Conservation (phyloP, 1,139 yeast species). For the Yamadazyma jaroonii region DNA sequence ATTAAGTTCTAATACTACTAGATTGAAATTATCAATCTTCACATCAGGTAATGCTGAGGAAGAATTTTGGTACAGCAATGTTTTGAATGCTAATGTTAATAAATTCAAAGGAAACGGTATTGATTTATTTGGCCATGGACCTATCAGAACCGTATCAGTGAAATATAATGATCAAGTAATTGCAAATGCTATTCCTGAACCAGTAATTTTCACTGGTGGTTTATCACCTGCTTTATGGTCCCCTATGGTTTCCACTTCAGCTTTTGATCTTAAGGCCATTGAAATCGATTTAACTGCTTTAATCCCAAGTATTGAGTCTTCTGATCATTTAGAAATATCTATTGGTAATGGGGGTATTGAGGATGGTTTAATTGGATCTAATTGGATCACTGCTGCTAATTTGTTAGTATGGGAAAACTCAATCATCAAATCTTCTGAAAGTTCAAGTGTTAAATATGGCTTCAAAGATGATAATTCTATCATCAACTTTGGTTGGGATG, state of each 20-base stretch:
- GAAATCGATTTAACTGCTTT: conserved; percentile 67
- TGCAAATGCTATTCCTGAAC: conserved; percentile 53
- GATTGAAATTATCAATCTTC: conserved; percentile 56
- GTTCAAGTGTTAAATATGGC: conserved; percentile 30
- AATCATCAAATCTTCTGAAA: conserved; percentile 34
- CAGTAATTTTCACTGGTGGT: conserved; percentile 75
- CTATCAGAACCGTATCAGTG: conserved; percentile 54
- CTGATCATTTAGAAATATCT: conserved; percentile 33
- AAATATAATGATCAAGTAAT: conserved; percentile 49
- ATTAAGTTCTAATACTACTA: conserved; percentile 49
- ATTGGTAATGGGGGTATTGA: conserved; percentile 51
- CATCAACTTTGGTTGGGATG: conserved; percentile 11
- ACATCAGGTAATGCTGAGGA: conserved; percentile 77
- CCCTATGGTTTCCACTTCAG: conserved; percentile 69
- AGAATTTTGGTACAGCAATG: conserved; percentile 80
- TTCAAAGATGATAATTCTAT: conserved; percentile 18
- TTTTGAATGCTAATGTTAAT: conserved; percentile 45
- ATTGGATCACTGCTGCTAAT: conserved; percentile 74
- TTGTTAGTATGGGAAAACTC: conserved; percentile 59
- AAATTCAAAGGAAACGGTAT: conserved; percentile 21
- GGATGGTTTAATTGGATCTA: conserved; percentile 42
- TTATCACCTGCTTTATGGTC: conserved; percentile 76
- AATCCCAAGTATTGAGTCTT: conserved; percentile 58
- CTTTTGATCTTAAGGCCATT: conserved; percentile 68
- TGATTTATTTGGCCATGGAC: conserved; percentile 57